These are phyloP conservation scores for Tolypocladium endophyticum DNA, from an alignment of 2,329 filamentous ascomycete genomes.

Conservation along the genomic window DNA sequence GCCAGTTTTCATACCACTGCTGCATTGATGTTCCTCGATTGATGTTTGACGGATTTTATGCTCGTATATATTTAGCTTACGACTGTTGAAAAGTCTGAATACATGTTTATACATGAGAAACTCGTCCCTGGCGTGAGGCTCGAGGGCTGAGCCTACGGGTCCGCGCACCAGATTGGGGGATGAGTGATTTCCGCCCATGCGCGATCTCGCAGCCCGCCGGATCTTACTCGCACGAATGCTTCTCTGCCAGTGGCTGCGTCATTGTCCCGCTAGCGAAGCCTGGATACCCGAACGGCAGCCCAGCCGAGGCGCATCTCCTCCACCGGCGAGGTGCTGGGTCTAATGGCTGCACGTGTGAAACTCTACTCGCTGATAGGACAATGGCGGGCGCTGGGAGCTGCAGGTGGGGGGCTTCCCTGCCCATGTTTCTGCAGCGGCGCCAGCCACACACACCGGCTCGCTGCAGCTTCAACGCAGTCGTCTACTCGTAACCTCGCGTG, in stretches of 20 bases:
- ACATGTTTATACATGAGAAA: not conserved
- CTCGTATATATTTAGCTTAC: not conserved
- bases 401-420: not conserved
- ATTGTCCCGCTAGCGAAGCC: not conserved
- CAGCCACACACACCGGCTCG: not conserved
- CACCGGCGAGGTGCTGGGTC: not conserved
- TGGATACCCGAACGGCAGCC: no score
- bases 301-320: no score
- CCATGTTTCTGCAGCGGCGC: not conserved
- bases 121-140: no score
- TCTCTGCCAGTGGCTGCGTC: not conserved
- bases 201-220: no score
- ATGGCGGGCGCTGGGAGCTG: not conserved
- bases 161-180: no score
- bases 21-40: not conserved
- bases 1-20: conserved; percentile 2
- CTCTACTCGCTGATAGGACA: conserved; percentile 4
- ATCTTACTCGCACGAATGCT: no score
- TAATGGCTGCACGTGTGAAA: conserved; percentile 1
- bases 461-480: not conserved
- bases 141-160: no score
- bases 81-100: not conserved
- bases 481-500: not conserved
- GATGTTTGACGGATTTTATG: not conserved
- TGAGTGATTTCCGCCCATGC: not conserved